Percentiles rank a stretch among this genome's conserved stretches.
These are phyloP conservation scores for Arthrobotrys megalospora DNA, from an alignment of 2,329 filamentous ascomycete genomes.

Conservation along the genomic window DNA sequence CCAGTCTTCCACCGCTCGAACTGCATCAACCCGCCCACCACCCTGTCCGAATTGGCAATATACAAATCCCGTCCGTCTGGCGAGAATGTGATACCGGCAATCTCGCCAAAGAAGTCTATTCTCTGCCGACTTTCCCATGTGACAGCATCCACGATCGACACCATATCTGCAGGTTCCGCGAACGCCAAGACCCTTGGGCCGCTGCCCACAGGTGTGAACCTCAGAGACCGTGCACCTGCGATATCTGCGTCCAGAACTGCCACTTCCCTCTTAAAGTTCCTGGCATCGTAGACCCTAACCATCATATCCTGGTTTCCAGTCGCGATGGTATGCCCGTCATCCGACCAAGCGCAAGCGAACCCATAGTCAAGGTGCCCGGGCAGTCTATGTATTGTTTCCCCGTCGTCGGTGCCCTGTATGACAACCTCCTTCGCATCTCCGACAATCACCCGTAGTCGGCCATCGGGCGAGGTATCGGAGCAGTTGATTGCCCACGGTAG, in stretches of 20 bases:
- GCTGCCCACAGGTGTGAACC: constrained; percentile 80
- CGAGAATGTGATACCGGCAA: constrained; percentile 78
- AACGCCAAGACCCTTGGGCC: constrained; percentile 78
- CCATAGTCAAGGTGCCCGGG: constrained; percentile 78
- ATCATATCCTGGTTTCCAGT: constrained; percentile 83
- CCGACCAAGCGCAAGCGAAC: constrained; percentile 85
- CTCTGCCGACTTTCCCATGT: constrained; percentile 78
- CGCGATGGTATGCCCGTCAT: constrained; percentile 81
- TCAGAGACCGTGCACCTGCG: constrained; percentile 78
- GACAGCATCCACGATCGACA: constrained; percentile 78
- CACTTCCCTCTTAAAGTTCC: constrained; percentile 76
- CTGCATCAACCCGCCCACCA: constrained; percentile 78
- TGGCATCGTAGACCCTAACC: constrained; percentile 82
- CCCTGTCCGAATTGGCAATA: constrained; percentile 77
- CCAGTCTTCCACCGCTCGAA: constrained; percentile 70
- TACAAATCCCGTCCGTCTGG: constrained; percentile 79
- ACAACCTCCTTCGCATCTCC: constrained; percentile 78
- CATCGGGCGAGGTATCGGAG: constrained; percentile 79
- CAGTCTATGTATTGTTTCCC: constrained; percentile 73
- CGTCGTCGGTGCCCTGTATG: constrained; percentile 79
- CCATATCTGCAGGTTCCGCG: constrained; percentile 81
- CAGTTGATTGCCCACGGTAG: constrained; percentile 80
- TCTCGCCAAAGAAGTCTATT: constrained; percentile 81
- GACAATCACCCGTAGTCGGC: constrained; percentile 79
- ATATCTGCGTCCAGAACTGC: constrained; percentile 76